Conservation (phyloP, 2,329 filamentous ascomycete species). For the Aspergillus sp. region DNA sequence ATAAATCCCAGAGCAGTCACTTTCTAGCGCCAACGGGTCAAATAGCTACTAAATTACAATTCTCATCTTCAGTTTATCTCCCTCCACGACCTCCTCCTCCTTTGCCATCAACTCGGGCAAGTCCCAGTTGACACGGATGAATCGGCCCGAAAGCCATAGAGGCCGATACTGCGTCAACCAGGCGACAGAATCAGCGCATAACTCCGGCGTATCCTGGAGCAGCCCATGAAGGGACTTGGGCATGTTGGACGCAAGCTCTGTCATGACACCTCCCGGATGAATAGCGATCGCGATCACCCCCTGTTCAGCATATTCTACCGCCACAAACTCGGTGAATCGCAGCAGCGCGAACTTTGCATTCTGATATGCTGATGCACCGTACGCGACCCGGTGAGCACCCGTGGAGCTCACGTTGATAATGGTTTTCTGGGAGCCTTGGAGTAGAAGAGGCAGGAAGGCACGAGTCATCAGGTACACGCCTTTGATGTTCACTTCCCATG, state of each 20-base stretch:
- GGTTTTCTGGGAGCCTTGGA: conserved; percentile 27
- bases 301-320: conserved; percentile 5
- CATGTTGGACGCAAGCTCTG: conserved; percentile 6
- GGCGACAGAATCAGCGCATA: conserved; percentile 38
- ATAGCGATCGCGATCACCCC: conserved; percentile 18
- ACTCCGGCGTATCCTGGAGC: conserved; percentile 28
- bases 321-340: neutral
- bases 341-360: neutral
- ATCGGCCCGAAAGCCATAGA: conserved; percentile 41
- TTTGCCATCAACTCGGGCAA: conserved; percentile 38
- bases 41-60: neutral
- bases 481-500: conserved; percentile 43
- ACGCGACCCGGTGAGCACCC: conserved; percentile 27
- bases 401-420: conserved; percentile 43
- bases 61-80: conserved; percentile 5
- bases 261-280: conserved; percentile 36
- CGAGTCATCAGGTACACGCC: conserved; percentile 41
- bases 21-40: too few species aligned
- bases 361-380: neutral
- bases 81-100: conserved; percentile 35
- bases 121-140: conserved; percentile 41
- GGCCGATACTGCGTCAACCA: conserved; percentile 37
- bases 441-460: conserved; percentile 40
- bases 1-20: too few species aligned
- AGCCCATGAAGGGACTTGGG: too few species aligned